Base-by-base conservation (phyloP, 1,139 yeast genomes). In the Pichia kudriavzevii region DNA sequence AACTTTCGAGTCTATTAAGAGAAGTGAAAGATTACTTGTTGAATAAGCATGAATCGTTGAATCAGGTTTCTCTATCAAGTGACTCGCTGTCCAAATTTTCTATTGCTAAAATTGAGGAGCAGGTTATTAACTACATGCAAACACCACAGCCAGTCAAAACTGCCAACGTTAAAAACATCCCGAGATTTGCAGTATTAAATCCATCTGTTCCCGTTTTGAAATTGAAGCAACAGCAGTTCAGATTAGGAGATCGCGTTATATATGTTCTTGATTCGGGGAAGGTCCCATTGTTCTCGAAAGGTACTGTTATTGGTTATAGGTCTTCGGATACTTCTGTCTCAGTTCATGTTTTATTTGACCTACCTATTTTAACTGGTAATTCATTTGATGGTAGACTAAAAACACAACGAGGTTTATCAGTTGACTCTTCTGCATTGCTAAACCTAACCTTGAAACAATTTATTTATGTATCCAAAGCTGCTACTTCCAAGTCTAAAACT, bases 251-350 rank as follows among this genome's bases (percentile, higher is more conserved):
- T 53, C 73, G 98, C 42, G 84, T 93, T 26, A 73, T 83, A 22
- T 87, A 84, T 49, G 83, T 87, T 17, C 80, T 82, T 51, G 85
- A 79, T 49, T 78, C 83, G 25, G 97, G 97, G 39, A 87, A 85
- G 53, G 95, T 88, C 12, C 95, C 96, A 23, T 62, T 79, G 39
- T 84, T 81, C 52, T 72, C 87, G 16, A 80, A 83, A 50, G 99
- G 99, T 55, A 87, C 96, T 1, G 94, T 91, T 37, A 81, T 83
- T 35, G 87, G 91, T 5, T 77, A 83, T 45, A 73, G 74, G 30
- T 74, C 85, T 21, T 59, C 70, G 36, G 84, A 84, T 2, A 64
- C 74, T 26, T 66, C 69, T 49, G 67, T 66, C 21, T 65, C 69
- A 8, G 61, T 83, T 44, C 88, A 82, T 44, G 78, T 93, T 34